Evolutionary conservation across 2,329 filamentous ascomycete species (phyloP).

Genomic region (Grosmannia serpens): DNA sequence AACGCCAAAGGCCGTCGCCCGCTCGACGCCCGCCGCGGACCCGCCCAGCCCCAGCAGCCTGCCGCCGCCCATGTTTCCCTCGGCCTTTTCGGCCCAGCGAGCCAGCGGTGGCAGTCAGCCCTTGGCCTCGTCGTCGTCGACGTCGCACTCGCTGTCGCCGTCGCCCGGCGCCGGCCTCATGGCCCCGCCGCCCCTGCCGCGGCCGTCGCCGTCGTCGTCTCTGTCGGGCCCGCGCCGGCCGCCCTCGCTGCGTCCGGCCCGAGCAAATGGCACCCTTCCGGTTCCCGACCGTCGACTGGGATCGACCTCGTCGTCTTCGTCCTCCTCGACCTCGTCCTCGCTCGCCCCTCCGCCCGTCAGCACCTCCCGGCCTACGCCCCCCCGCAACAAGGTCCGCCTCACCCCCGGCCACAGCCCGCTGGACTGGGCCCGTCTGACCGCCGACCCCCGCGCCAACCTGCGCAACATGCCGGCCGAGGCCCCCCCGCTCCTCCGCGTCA

Average conservation of each 20-base stretch:
- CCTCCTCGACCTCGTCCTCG: constrained; percentile 2
- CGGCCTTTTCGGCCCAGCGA: constrained; percentile 39
- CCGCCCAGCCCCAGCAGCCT: constrained; percentile 10
- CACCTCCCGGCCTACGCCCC: constrained; percentile 35
- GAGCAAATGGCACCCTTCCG: neutral
- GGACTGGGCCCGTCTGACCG: constrained; percentile 80
- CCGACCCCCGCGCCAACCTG: constrained; percentile 50
- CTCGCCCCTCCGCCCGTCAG: constrained; percentile 45
- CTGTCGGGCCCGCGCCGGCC: constrained; percentile 5
- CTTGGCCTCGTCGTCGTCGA: constrained; percentile 5
- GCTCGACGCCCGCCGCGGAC: constrained; percentile 22
- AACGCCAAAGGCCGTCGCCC: constrained; percentile 42
- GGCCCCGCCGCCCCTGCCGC: constrained; percentile 18
- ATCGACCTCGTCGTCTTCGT: too few relatives aligned
- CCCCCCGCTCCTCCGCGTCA: constrained; percentile 59
- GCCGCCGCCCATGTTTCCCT: constrained; percentile 34
- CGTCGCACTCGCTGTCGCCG: neutral
- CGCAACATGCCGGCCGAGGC: constrained; percentile 45
- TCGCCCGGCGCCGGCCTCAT: constrained; percentile 12
- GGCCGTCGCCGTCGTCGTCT: constrained; percentile 7
- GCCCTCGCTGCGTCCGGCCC: constrained; percentile 1
- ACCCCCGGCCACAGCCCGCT: constrained; percentile 88
- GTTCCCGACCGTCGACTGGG: constrained; percentile 12
- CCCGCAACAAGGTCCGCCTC: constrained; percentile 58
- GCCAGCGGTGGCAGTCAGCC: constrained; percentile 17